A percentile compares a stretch with the other conserved stretches of the same genome.
phyloP scores from a whole-genome alignment of 108 stramenopile species.

The Craspedostauros australis region DNA sequence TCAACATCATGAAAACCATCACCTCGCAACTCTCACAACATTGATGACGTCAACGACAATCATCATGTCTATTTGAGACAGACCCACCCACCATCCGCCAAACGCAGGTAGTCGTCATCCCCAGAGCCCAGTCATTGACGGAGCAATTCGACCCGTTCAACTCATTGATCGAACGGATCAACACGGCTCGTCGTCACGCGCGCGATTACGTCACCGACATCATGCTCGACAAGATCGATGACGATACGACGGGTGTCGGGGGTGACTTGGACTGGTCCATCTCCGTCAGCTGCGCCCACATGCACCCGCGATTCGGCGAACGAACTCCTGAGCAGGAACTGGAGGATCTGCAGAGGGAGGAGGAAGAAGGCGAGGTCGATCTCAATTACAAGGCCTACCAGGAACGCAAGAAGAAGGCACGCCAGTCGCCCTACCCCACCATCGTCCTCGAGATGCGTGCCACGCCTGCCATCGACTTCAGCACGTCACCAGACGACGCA shows the following conservation, averaged over 20 bases:
- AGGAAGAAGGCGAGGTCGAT: conserved; percentile 57
- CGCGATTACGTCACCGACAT: conserved; percentile 60
- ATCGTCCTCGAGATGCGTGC: conserved; percentile 75
- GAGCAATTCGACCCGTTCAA: conserved; percentile 51
- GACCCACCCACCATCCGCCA: conserved; percentile 43
- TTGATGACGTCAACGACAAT: neutral
- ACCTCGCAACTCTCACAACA: neutral
- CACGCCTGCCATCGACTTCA: conserved; percentile 54
- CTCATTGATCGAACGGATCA: conserved; percentile 49
- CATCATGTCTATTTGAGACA: neutral
- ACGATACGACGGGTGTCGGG: conserved; percentile 16
- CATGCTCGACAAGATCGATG: conserved; percentile 25
- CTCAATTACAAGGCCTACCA: conserved; percentile 61
- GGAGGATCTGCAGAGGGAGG: conserved; percentile 55
- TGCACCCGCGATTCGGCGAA: conserved; percentile 74
- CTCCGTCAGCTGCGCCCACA: conserved; percentile 77
- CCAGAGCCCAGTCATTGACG: conserved; percentile 42
- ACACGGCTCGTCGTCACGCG: conserved; percentile 57
- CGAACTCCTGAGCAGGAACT: conserved; percentile 51
- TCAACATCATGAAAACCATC: neutral
- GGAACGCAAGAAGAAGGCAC: conserved; percentile 48
- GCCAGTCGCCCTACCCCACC: conserved; percentile 73
- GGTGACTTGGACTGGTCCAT: conserved; percentile 53
- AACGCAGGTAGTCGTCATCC: conserved; percentile 74
- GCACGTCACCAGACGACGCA: conserved; percentile 17